These are phyloP conservation scores for Dioszegia crocea DNA, from an alignment of 768 basidiomycete genomes.

Conservation along the genomic window DNA sequence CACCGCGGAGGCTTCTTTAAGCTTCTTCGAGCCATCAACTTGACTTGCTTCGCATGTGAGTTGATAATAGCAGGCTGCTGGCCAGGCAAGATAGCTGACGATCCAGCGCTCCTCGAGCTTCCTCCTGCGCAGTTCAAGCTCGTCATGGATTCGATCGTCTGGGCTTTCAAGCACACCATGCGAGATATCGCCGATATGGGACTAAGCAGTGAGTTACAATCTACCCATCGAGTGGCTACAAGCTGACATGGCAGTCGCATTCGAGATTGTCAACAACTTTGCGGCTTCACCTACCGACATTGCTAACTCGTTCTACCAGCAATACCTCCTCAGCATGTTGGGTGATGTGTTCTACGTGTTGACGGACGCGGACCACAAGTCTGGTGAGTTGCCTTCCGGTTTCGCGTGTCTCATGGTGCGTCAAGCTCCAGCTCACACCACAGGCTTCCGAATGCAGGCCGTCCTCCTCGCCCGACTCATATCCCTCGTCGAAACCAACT, in stretches of 20 bases:
- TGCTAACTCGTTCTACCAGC: conserved; percentile 90
- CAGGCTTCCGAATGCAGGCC: conserved; percentile 87
- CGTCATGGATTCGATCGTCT: conserved; percentile 95
- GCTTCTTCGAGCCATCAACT: conserved; percentile 83
- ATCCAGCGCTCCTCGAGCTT: conserved; percentile 69
- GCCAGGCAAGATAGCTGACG: no score
- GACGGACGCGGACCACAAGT: conserved; percentile 98
- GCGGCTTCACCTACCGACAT: conserved; percentile 70
- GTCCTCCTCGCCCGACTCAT: conserved; percentile 88
- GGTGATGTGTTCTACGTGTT: conserved; percentile 97
- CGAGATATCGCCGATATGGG: conserved; percentile 90
- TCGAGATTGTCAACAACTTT: conserved; percentile 95
- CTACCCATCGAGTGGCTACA: neutral
- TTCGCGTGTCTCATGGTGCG: neutral
- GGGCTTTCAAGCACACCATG: conserved; percentile 99
- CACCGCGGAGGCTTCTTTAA: conserved; percentile 97
- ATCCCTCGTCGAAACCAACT: conserved; percentile 77
- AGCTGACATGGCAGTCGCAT: conserved; percentile 60
- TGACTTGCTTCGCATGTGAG: conserved; percentile 90
- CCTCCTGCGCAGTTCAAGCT: conserved; percentile 93
- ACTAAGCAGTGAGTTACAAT: conserved; percentile 47
- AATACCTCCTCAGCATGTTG: conserved; percentile 85
- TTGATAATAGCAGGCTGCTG: neutral
- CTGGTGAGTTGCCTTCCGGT: conserved; percentile 53
- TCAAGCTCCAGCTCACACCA: neutral